These are phyloP conservation scores for Saraca asoca DNA, from an alignment of 331 rosid genomes.

Conservation along the genomic window DNA sequence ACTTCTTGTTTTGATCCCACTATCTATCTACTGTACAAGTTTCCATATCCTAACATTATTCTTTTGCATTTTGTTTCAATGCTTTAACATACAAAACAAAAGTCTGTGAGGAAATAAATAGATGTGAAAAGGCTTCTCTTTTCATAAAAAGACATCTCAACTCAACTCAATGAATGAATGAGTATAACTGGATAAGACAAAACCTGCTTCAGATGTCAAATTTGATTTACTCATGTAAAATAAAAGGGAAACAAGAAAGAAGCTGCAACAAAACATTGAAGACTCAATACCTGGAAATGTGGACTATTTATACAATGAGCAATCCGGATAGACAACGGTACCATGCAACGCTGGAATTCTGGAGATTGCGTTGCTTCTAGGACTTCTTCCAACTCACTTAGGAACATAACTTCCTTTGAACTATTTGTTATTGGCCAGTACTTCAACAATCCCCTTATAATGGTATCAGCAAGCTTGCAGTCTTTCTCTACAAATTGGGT, in stretches of 20 bases:
- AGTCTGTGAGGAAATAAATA: no score
- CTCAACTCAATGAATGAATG: no score
- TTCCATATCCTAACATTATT: no score
- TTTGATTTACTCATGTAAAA: neutral
- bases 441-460: slow-evolving; percentile 40
- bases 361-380: slow-evolving; percentile 40
- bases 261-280: slow-evolving; percentile 23
- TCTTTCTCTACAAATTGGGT: slow-evolving; percentile 45
- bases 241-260: slow-evolving; percentile 10
- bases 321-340: slow-evolving; percentile 32
- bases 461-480: slow-evolving; percentile 43
- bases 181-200: no score
- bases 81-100: no score
- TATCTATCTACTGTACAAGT: no score
- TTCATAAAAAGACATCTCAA: no score
- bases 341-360: slow-evolving; percentile 42
- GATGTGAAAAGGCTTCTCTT: no score
- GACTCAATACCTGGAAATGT: slow-evolving; percentile 40
- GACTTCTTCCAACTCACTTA: slow-evolving; percentile 40
- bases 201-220: no score
- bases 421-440: slow-evolving; percentile 46
- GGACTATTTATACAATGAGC: slow-evolving; percentile 38
- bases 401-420: slow-evolving; percentile 44
- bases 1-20: no score
- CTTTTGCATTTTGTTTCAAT: no score